A percentile compares a stretch with the other conserved stretches of the same genome.
Evolutionary conservation across 345 rosid species (phyloP).

Genomic region (Geranium rotundifolium): DNA sequence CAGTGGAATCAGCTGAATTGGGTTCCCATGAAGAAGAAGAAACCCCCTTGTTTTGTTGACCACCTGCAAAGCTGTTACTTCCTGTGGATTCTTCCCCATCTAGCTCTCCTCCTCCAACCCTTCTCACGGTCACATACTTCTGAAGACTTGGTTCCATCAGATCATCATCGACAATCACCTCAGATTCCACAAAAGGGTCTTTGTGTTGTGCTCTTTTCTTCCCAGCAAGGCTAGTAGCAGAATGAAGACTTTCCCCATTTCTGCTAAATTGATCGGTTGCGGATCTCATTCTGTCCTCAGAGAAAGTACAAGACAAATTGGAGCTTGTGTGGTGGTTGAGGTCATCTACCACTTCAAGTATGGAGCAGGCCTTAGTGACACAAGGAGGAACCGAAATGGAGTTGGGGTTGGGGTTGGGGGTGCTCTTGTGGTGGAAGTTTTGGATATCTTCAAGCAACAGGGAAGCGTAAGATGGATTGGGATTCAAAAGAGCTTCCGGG

Average conservation of each 20-base stretch:
- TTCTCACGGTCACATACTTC: constrained; percentile 69
- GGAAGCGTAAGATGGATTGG: constrained; percentile 48
- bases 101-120: constrained; percentile 43
- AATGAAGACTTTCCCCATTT: constrained; percentile 8
- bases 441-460: constrained; percentile 83
- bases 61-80: constrained; percentile 61
- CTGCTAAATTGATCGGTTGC: no score
- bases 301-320: constrained; percentile 22
- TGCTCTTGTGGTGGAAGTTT: constrained; percentile 70
- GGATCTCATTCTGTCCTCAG: constrained; percentile 9
- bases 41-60: constrained; percentile 33
- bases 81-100: constrained; percentile 89
- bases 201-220: constrained; percentile 27
- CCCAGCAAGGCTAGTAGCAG: constrained; percentile 9
- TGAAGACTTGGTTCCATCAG: constrained; percentile 76
- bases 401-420: constrained; percentile 13
- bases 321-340: constrained; percentile 63
- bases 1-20: constrained; percentile 61
- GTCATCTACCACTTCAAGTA: constrained; percentile 29
- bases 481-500: constrained; percentile 41
- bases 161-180: constrained; percentile 38
- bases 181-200: constrained; percentile 63
- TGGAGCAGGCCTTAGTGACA: no score
- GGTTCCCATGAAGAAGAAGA: constrained; percentile 63
- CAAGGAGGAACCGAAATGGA: constrained; percentile 6